phyloP scores from a whole-genome alignment of 805 yeast species.

The Nematodospora valgi region DNA sequence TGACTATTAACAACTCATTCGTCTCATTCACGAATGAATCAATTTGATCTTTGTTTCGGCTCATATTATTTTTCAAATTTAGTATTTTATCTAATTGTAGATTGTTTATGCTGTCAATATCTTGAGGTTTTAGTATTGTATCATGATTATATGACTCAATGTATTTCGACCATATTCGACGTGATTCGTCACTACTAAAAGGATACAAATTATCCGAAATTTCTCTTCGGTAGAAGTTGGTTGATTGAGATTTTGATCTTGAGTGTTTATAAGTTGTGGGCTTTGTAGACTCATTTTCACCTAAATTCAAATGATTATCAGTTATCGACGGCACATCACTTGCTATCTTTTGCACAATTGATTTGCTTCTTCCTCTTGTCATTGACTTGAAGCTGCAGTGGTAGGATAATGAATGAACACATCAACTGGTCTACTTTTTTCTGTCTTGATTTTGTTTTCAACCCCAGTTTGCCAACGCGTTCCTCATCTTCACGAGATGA shows the following conservation, averaged over 20 bases:
- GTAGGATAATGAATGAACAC: too few species aligned
- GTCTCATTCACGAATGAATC: constrained; percentile 44
- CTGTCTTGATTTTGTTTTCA: constrained; percentile 1
- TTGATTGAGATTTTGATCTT: constrained; percentile 13
- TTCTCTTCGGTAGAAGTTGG: not conserved
- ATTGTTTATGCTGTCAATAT: constrained; percentile 38
- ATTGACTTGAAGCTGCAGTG: too few species aligned
- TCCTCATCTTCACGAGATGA: constrained; percentile 14
- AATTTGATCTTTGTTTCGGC: constrained; percentile 20
- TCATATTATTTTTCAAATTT: constrained; percentile 35
- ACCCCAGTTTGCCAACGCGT: too few species aligned
- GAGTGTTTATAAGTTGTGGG: constrained; percentile 5
- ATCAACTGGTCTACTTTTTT: too few species aligned
- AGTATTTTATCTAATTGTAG: constrained; percentile 29
- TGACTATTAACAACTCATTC: constrained; percentile 37
- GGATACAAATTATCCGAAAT: constrained; percentile 11
- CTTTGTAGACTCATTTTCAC: constrained; percentile 5
- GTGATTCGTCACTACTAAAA: constrained; percentile 11
- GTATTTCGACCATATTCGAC: constrained; percentile 25
- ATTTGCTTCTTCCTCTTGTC: constrained; percentile 52
- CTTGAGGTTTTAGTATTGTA: constrained; percentile 35
- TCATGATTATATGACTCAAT: constrained; percentile 41
- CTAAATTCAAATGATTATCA: constrained; percentile 23
- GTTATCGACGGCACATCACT: constrained; percentile 42
- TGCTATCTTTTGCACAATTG: constrained; percentile 63